Evolutionary conservation across 495 filamentous ascomycete genomes (phyloP), one percentile per base, ranked within the genome.

Genomic region (Cercophora newfieldiana): DNA sequence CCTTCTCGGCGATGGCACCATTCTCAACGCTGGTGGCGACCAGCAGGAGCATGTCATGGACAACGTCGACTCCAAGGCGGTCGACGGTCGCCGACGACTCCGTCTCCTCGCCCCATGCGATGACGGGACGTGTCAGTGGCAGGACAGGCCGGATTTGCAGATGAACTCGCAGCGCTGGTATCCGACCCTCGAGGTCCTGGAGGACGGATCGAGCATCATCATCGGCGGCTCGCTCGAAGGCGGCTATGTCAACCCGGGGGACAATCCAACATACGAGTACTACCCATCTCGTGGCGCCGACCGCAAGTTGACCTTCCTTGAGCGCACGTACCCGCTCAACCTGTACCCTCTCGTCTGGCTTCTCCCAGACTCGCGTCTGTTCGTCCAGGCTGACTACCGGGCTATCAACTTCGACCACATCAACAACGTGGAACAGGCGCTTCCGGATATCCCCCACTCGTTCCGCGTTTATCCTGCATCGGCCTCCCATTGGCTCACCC

Each of bases 191-290:
- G 59, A 62, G 26, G 44, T 62, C 53, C 59, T 62, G 44, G 59
- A 62, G 21, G 59, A 62, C 59, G 59, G 59, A 19, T 62, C 59
- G 22, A 53, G 24, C 26, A 51, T 62, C 21, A 62, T 62, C 16
- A 51, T 62, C 12, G 59, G 59, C 21, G 59, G 59, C 59, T 62
- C 59, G 14, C 6, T 62, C 44, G 30, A 50, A 28, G 59, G 59
- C 25, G 59, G 24, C 37, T 62, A 62, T 26, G 44, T 62, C 59
- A 62, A 62, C 44, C 59, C 59, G 7, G 21, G n/a, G 22, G 59
- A 62, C 59, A 62, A 62, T 47, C 59, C 59, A 16, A 62, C 59
- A 16, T 62, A 62, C 59, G 59, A 62, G 59, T 62, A 62, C 59
- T 62, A 6, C 26, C 59, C 59, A 22, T 51, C 21, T 18, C 59